Evolutionary conservation across 164 flowering plant genomes (phyloP).

Genomic region (Vitis cinerea): DNA sequence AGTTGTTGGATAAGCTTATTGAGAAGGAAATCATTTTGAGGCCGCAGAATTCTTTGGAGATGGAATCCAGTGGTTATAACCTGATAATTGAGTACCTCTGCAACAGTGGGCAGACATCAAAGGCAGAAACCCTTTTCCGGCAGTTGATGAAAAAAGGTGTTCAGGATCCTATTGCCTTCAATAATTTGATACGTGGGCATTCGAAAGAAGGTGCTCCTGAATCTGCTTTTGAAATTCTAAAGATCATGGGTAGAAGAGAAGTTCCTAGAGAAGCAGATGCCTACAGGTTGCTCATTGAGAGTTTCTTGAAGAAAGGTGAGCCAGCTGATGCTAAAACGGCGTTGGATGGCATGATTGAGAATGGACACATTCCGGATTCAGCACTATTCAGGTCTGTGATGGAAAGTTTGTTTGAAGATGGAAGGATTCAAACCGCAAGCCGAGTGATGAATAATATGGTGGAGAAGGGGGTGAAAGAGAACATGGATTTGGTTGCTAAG

Average conservation of each 20-base stretch:
- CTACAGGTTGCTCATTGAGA: constrained; percentile 46
- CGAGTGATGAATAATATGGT: constrained; percentile 88
- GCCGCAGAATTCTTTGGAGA: constrained; percentile 48
- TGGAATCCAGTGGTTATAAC: constrained; percentile 74
- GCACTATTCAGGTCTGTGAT: constrained; percentile 61
- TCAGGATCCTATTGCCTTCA: constrained; percentile 67
- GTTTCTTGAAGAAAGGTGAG: constrained; percentile 76
- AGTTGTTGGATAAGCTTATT: constrained; percentile 67
- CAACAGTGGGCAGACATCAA: constrained; percentile 57
- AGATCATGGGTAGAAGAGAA: constrained; percentile 75
- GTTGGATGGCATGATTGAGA: constrained; percentile 74
- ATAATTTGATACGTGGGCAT: constrained; percentile 75
- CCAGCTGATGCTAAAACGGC: constrained; percentile 81
- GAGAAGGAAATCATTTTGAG: constrained; percentile 70
- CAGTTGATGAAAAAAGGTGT: constrained; percentile 85
- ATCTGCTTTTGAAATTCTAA: constrained; percentile 61
- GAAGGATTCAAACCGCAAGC: constrained; percentile 85
- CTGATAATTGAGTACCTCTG: constrained; percentile 74
- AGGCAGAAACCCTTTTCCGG: constrained; percentile 66
- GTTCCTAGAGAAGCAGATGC: constrained; percentile 53
- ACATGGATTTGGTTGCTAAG: constrained; percentile 79
- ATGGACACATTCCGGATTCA: constrained; percentile 66
- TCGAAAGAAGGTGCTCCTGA: constrained; percentile 73
- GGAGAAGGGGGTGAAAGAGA: constrained; percentile 86
- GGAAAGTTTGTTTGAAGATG: constrained; percentile 70